Conservation (phyloP, 1,139 yeast genomes). For the Diutina mesorugosa region DNA sequence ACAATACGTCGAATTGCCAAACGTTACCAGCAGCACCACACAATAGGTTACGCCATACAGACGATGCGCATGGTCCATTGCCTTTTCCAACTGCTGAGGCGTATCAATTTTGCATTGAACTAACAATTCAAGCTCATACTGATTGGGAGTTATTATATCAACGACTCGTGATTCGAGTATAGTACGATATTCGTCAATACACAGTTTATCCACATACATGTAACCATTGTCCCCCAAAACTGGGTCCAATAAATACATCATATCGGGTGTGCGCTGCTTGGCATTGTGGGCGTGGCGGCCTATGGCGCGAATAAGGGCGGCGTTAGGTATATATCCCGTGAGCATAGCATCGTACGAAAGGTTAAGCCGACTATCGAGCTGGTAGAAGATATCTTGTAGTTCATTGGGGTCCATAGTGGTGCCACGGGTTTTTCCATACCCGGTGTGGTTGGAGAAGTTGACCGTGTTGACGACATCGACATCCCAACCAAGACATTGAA, state of each 20-base stretch:
- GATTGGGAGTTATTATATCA: constrained; percentile 77
- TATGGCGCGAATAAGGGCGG: neutral
- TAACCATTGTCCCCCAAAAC: constrained; percentile 89
- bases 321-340: constrained; percentile 25
- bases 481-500: constrained; percentile 73
- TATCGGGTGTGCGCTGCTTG: constrained; percentile 7
- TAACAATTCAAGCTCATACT: constrained; percentile 73
- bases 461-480: constrained; percentile 75
- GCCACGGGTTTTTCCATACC: constrained; percentile 34
- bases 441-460: constrained; percentile 74
- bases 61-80: constrained; percentile 36
- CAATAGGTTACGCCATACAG: constrained; percentile 44
- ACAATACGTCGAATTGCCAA: constrained; percentile 23
- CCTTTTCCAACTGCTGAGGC: constrained; percentile 24
- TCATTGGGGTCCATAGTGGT: neutral
- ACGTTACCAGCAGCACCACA: constrained; percentile 37
- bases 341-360: constrained; percentile 15
- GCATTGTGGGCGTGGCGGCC: neutral
- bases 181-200: constrained; percentile 52
- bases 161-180: constrained; percentile 40
- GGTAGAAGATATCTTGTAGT: neutral
- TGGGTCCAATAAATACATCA: constrained; percentile 68
- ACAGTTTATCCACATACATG: constrained; percentile 62
- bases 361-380: neutral
- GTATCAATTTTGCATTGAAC: constrained; percentile 38